These are phyloP conservation scores for Crepidotus sp. DNA, from an alignment of 1,284 basidiomycete species.

Conservation along the genomic window DNA sequence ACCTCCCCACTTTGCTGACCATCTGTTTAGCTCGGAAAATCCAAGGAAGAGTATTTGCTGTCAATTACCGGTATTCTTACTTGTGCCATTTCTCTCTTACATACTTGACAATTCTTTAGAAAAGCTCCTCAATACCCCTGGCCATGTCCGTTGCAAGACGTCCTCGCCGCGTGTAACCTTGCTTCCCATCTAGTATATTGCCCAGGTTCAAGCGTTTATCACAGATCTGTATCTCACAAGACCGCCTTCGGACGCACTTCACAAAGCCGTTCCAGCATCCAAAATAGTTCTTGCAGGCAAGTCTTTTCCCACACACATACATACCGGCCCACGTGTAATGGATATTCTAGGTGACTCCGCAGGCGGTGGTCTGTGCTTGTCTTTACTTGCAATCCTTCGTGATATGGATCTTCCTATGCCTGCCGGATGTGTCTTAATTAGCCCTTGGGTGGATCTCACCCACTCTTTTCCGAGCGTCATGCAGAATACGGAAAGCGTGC, in stretches of 20 bases:
- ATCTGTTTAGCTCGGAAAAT: constrained; percentile 53
- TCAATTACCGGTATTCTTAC: constrained; percentile 44
- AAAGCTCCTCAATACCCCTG: constrained; percentile 84
- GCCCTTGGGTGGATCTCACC: constrained; percentile 79
- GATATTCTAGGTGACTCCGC: constrained; percentile 62
- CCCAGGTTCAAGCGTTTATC: not conserved
- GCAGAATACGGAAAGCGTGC: constrained; percentile 59
- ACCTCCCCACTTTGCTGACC: not conserved
- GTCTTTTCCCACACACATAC: no score
- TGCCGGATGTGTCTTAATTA: constrained; percentile 69
- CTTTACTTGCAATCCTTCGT: constrained; percentile 64
- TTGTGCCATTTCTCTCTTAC: not conserved
- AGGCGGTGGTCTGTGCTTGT: constrained; percentile 66
- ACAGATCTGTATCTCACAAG: constrained; percentile 72
- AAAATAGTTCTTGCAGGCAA: constrained; percentile 61
- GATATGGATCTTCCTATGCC: constrained; percentile 70
- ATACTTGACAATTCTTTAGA: constrained; percentile 25
- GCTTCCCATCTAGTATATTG: not conserved
- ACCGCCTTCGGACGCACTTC: constrained; percentile 63
- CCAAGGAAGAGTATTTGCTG: constrained; percentile 58
- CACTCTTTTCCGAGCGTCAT: constrained; percentile 80
- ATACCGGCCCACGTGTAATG: not conserved
- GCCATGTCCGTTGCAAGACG: constrained; percentile 79
- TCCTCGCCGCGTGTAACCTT: constrained; percentile 60
- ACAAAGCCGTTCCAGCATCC: constrained; percentile 59